A percentile compares a stretch with the other conserved stretches of the same genome.
These are phyloP conservation scores for Trametes versicolor DNA, from an alignment of 1,284 basidiomycete genomes.

Conservation along the genomic window DNA sequence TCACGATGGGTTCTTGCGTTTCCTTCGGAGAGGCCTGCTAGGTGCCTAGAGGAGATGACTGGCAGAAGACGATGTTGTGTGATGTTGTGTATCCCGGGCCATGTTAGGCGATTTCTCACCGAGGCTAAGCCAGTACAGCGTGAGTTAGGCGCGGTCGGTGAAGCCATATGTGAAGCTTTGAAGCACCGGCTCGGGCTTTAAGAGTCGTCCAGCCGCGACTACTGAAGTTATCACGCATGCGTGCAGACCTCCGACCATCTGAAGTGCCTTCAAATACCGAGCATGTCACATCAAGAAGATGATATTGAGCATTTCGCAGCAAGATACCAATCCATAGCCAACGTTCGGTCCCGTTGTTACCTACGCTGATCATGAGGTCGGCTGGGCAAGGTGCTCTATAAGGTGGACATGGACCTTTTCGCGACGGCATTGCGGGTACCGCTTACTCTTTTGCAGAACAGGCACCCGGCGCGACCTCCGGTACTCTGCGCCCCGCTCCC, in stretches of 20 bases:
- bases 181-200: too few relatives aligned
- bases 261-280: too few relatives aligned
- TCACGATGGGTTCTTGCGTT: too few relatives aligned
- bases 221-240: conserved; percentile 32
- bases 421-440: neutral
- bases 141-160: too few relatives aligned
- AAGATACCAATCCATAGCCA: neutral
- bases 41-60: too few relatives aligned
- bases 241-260: neutral
- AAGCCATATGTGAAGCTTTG: too few relatives aligned
- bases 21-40: too few relatives aligned
- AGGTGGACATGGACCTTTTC: conserved; percentile 8
- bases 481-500: conserved; percentile 38
- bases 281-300: neutral
- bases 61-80: conserved; percentile 23
- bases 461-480: conserved; percentile 25
- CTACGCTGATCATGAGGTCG: conserved; percentile 5
- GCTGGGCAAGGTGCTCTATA: conserved; percentile 11
- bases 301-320: neutral
- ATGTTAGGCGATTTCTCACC: conserved; percentile 25
- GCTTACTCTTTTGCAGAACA: conserved; percentile 17
- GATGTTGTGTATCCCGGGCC: conserved; percentile 26
- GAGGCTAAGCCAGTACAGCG: too few relatives aligned
- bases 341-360: neutral
- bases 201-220: conserved; percentile 10